phyloP scores from a whole-genome alignment of 306 rosid genomes.

The Cucumis cinereus region DNA sequence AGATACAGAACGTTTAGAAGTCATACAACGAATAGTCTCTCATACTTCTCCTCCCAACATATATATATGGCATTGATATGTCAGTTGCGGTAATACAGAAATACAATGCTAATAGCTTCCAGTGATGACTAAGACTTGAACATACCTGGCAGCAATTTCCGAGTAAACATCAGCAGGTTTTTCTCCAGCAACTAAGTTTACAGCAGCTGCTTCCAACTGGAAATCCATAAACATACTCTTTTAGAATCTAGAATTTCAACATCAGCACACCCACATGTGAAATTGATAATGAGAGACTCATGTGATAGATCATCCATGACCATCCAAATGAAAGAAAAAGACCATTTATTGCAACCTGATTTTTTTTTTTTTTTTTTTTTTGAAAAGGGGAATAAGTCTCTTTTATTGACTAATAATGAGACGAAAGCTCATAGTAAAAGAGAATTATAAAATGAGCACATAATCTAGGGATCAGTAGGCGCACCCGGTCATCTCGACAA shows the following conservation, averaged over 20 bases:
- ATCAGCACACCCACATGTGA: conserved; percentile 1
- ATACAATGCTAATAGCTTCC: not conserved
- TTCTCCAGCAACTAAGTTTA: conserved; percentile 63
- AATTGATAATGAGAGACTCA: not conserved
- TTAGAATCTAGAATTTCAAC: conserved; percentile 12
- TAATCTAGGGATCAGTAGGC: no score
- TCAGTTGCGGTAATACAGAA: not conserved
- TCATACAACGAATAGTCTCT: not conserved
- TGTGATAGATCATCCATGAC: not conserved
- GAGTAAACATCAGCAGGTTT: conserved; percentile 81
- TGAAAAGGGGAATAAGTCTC: no score
- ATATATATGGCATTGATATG: not conserved
- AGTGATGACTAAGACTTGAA: not conserved
- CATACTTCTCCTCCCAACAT: not conserved
- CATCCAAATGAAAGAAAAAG: not conserved
- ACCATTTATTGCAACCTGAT: not conserved
- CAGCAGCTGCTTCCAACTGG: conserved; percentile 87
- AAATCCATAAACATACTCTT: conserved; percentile 14
- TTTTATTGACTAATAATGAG: no score
- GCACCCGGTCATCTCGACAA: no score
- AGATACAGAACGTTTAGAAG: not conserved
- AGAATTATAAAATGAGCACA: no score
- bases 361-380: not conserved
- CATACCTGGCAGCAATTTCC: conserved; percentile 71
- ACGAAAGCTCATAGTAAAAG: no score